Percentiles rank a stretch among this genome's conserved stretches.
Conservation (phyloP, 345 rosid genomes). For the Cardiospermum halicacabum region DNA sequence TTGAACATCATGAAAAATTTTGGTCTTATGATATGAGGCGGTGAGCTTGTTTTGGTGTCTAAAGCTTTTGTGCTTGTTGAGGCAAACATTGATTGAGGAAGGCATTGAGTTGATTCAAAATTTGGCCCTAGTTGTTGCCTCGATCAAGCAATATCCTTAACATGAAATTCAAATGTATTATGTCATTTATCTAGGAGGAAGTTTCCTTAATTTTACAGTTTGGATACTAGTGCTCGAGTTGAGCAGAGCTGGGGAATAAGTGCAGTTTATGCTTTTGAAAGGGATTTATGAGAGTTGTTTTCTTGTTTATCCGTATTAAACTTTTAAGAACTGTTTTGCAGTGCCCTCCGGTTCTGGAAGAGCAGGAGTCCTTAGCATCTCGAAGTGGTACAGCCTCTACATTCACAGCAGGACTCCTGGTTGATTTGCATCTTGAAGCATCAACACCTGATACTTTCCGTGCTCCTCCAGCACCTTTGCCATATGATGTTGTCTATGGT, state of each 20-base stretch:
- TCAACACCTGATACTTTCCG: constrained; percentile 63
- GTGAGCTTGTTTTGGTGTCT: not conserved
- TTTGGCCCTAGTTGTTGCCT: not conserved
- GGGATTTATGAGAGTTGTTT: not conserved
- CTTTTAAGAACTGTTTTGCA: constrained; percentile 25
- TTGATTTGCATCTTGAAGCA: constrained; percentile 50
- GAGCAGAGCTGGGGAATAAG: not conserved
- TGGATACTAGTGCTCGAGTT: not conserved
- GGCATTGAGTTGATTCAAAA: not conserved
- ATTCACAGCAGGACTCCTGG: constrained; percentile 51
- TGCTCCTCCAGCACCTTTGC: constrained; percentile 73
- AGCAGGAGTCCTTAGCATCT: constrained; percentile 40
- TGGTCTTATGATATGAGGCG: not conserved
- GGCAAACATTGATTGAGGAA: not conserved
- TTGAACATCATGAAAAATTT: not conserved
- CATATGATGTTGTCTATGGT: constrained; percentile 57
- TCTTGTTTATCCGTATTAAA: constrained; percentile 7
- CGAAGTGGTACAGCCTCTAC: constrained; percentile 36
- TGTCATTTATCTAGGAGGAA: not conserved
- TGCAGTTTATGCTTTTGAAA: not conserved
- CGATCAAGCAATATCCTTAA: not conserved
- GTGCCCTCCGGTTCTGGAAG: constrained; percentile 61
- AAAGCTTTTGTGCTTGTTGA: not conserved
- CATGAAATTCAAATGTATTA: no score
- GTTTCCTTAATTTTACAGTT: no score